These are phyloP conservation scores for Pichia sp. DNA, from an alignment of 1,139 yeast genomes.

Conservation along the genomic window DNA sequence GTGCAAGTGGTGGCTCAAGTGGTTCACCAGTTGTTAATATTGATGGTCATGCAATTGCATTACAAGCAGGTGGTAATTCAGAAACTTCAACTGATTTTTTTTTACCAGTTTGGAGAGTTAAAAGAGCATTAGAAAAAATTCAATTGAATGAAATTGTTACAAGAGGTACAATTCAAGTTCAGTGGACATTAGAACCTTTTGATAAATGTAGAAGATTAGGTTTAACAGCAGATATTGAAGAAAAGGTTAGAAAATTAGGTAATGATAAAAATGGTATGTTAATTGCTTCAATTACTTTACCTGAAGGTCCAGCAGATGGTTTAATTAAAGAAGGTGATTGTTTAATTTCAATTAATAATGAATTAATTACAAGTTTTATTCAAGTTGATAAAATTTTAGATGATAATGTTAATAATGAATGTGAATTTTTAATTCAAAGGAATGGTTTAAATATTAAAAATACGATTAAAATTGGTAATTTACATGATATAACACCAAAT, in stretches of 20 bases:
- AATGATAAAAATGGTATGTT: slow-evolving; percentile 77
- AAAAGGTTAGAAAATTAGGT: slow-evolving; percentile 47
- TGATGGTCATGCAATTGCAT: slow-evolving; percentile 81
- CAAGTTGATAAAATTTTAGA: slow-evolving; percentile 84
- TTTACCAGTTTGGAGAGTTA: slow-evolving; percentile 76
- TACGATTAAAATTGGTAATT: slow-evolving; percentile 57
- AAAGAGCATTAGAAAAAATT: slow-evolving; percentile 71
- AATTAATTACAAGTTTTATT: slow-evolving; percentile 61
- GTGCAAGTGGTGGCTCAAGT: slow-evolving; percentile 92
- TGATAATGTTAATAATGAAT: slow-evolving; percentile 52
- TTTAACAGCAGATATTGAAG: slow-evolving; percentile 68
- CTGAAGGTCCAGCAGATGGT: slow-evolving; percentile 81
- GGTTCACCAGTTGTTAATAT: slow-evolving; percentile 93
- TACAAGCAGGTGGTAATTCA: slow-evolving; percentile 91
- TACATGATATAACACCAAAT: slow-evolving; percentile 78
- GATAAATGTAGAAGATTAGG: slow-evolving; percentile 91
- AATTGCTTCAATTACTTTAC: slow-evolving; percentile 78
- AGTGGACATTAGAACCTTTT: slow-evolving; percentile 80
- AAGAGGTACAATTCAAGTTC: slow-evolving; percentile 85
- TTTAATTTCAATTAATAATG: slow-evolving; percentile 64
- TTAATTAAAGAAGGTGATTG: slow-evolving; percentile 81
- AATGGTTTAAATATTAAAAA: slow-evolving; percentile 57
- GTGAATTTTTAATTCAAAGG: slow-evolving; percentile 64
- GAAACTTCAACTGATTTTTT: slow-evolving; percentile 93
- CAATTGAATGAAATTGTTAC: slow-evolving; percentile 57